Conservation (phyloP, 2,329 filamentous ascomycete species). For the Helotiales sp. region DNA sequence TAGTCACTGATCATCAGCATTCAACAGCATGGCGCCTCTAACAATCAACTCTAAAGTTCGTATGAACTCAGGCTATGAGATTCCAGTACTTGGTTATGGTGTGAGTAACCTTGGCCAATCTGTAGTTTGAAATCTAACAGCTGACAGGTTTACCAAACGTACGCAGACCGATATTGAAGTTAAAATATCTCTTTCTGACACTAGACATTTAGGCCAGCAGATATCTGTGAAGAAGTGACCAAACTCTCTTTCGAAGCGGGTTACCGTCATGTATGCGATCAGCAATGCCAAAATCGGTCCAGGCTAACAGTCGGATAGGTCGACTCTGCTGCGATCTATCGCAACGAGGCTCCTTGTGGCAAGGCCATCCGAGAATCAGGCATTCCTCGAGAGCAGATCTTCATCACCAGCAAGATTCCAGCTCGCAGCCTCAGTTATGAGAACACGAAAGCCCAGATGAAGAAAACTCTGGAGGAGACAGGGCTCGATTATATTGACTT, state of each 20-base stretch:
- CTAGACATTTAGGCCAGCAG: slow-evolving; percentile 46
- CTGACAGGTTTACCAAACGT: slow-evolving; percentile 43
- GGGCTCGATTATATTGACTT: slow-evolving; percentile 68
- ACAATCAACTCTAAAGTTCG: slow-evolving; percentile 46
- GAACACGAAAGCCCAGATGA: slow-evolving; percentile 61
- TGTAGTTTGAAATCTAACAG: slow-evolving; percentile 2
- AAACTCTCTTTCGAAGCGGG: slow-evolving; percentile 54
- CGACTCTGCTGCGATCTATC: slow-evolving; percentile 58
- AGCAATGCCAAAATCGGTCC: background rate
- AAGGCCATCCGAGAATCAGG: slow-evolving; percentile 51
- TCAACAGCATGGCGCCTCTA: slow-evolving; percentile 41
- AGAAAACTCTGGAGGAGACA: slow-evolving; percentile 57
- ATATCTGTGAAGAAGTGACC: slow-evolving; percentile 57
- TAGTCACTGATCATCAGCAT: background rate
- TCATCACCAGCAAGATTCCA: slow-evolving; percentile 64
- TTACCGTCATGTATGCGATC: slow-evolving; percentile 52
- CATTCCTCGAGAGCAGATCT: slow-evolving; percentile 54
- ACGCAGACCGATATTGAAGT: slow-evolving; percentile 9
- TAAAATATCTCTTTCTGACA: background rate
- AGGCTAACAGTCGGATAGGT: slow-evolving; percentile 39
- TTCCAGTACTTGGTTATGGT: slow-evolving; percentile 59
- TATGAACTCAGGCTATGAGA: slow-evolving; percentile 60
- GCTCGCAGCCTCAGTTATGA: slow-evolving; percentile 58
- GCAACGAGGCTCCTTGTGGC: slow-evolving; percentile 56
- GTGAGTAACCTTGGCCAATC: slow-evolving; percentile 38